Conservation (phyloP, 2,329 filamentous ascomycete species). For the Mycosphaerella sp. region DNA sequence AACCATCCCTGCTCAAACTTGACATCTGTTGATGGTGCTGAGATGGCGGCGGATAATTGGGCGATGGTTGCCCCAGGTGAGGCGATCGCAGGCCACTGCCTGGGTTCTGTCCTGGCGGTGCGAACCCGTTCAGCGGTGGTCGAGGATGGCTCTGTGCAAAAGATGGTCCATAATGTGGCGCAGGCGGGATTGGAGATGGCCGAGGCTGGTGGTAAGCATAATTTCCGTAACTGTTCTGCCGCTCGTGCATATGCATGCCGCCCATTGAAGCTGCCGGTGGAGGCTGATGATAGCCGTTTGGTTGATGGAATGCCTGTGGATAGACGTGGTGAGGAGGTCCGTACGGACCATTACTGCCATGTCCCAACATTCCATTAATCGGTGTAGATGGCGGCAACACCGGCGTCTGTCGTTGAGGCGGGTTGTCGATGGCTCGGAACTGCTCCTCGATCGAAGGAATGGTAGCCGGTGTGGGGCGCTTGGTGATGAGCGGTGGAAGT, state of each 20-base stretch:
- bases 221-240: slow-evolving; percentile 21
- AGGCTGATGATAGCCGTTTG: slow-evolving; percentile 23
- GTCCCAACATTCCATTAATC: slow-evolving; percentile 11
- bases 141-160: slow-evolving; percentile 13
- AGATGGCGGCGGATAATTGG: slow-evolving; percentile 15
- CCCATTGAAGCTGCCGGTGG: slow-evolving; percentile 9
- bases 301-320: slow-evolving; percentile 23
- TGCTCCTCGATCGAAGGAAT: slow-evolving; percentile 23
- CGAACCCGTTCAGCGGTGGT: slow-evolving; percentile 18
- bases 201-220: slow-evolving; percentile 16
- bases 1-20: slow-evolving; percentile 6
- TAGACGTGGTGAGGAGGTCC: slow-evolving; percentile 23
- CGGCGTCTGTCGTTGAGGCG: slow-evolving; percentile 15
- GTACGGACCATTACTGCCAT: slow-evolving; percentile 15
- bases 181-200: slow-evolving; percentile 15
- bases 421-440: slow-evolving; percentile 28
- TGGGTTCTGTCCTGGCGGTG: slow-evolving; percentile 23
- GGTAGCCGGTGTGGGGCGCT: slow-evolving; percentile 13
- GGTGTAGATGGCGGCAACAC: slow-evolving; percentile 15
- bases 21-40: slow-evolving; percentile 16
- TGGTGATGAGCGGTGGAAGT: slow-evolving; percentile 24
- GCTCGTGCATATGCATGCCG: slow-evolving; percentile 20
- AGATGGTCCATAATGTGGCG: slow-evolving; percentile 13
- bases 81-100: slow-evolving; percentile 37
- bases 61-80: slow-evolving; percentile 28